Base-by-base conservation (phyloP, 108 stramenopile genomes). In the Fragilariopsis cylindrus region DNA sequence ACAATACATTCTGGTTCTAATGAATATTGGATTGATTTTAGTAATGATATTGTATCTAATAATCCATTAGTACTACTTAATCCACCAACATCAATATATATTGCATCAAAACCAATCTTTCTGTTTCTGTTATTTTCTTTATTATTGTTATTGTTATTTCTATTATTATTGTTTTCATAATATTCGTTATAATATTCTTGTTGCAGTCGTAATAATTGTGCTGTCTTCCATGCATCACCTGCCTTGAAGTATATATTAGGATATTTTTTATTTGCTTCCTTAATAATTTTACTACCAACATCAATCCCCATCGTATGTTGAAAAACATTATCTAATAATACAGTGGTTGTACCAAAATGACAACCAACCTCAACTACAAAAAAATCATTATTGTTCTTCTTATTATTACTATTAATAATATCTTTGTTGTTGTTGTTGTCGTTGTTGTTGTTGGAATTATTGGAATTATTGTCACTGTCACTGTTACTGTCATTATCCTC, bases 21-120 rank as follows among this genome's bases (percentile, higher is more conserved):
- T 13, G 81, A 77, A 50, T 76, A 52, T n/a, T 62, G 48, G 21
- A 81, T 15, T 21, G 83, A 65, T 19, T 69, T 48, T 16, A 79
- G 19, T 19, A 87, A 52, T 3, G 53, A 18, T 2, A 87, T 62
- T 9, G 85, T 63, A 41, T 87, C 85, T 18, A 87, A 49, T 4
- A 84, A 55, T 4, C 85, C 85, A 65, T 87, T 83, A 12, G 49
- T 39, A 9, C 85, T 80, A 16, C 80, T 81, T 16, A 87, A 60
- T 1, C 85, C 85, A 52, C 85, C 85, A 9, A 87, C 82, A 66
- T 87, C 85, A 46, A 84, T 81, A 58, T 79, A 87, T 3, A 87
- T 71, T 41, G 79, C 83, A 52, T 87, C 83, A 42, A 72, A 81
- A 1, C 79, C 79, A 21, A 62, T 64, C 18, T 15, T 65, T 15